Evolutionary conservation across 1,139 yeast genomes (phyloP).

Genomic region (Debaryomycetaceae sp.): DNA sequence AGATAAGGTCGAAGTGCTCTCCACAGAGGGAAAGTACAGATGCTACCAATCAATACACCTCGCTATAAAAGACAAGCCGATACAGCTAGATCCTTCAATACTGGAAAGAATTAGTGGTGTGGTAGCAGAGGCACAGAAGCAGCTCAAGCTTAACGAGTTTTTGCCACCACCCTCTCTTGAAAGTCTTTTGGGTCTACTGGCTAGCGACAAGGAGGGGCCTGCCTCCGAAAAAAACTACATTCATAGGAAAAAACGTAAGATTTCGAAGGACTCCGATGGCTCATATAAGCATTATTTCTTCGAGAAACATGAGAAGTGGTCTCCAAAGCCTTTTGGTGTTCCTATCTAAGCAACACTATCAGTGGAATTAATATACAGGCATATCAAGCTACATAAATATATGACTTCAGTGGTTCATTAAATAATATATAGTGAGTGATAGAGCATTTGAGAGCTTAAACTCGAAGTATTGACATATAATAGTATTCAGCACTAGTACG

Average conservation of each 20-base stretch:
- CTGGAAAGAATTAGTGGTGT: background rate
- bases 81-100: background rate
- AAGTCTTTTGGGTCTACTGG: constrained; percentile 5
- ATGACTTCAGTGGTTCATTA: background rate
- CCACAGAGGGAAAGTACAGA: background rate
- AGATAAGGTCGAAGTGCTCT: background rate
- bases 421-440: background rate
- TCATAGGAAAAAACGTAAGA: background rate
- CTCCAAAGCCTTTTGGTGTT: constrained; percentile 34
- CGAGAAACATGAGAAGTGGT: constrained; percentile 28
- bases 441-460: background rate
- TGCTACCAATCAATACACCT: background rate
- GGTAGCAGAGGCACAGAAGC: background rate
- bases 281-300: constrained; percentile 16
- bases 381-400: background rate
- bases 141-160: constrained; percentile 4
- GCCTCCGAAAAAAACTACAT: background rate
- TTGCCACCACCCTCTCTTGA: constrained; percentile 11
- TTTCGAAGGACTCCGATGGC: background rate
- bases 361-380: background rate
- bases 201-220: background rate
- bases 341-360: background rate
- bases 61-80: background rate
- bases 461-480: background rate
- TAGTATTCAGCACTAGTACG: no score